A percentile compares a stretch with the other conserved stretches of the same genome.
These are phyloP conservation scores for Clavispora santaluciae DNA, from an alignment of 805 yeast genomes.

Conservation along the genomic window DNA sequence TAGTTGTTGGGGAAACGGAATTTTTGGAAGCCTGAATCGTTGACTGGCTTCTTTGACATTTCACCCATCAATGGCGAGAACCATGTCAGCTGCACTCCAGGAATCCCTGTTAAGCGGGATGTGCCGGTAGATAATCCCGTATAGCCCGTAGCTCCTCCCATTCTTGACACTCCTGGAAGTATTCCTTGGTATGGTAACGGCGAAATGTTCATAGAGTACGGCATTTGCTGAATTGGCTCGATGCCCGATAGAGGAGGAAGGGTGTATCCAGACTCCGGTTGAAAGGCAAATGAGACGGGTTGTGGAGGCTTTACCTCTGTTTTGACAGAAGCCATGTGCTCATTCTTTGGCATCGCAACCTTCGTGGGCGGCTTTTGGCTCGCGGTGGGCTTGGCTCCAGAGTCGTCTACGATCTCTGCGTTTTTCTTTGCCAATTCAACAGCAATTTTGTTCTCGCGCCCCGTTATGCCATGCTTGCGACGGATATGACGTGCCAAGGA, in stretches of 20 bases:
- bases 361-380: conserved; percentile 4
- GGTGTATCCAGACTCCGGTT: conserved; percentile 9
- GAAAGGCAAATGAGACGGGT: conserved; percentile 24
- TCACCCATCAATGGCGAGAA: neutral
- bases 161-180: neutral
- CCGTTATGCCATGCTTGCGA: conserved; percentile 41
- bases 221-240: neutral
- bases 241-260: neutral
- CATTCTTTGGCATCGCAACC: conserved; percentile 6
- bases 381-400: conserved; percentile 6
- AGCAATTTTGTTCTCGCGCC: conserved; percentile 40
- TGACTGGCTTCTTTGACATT: neutral
- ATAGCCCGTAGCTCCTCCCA: neutral
- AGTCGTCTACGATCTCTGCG: conserved; percentile 35
- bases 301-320: neutral
- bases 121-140: neutral
- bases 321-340: neutral
- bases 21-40: conserved; percentile 10
- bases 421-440: conserved; percentile 41
- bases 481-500: conserved; percentile 41
- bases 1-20: conserved; percentile 9
- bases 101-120: neutral
- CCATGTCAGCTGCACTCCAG: neutral
- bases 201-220: neutral
- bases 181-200: neutral